These are phyloP conservation scores for Oxytropis ochrocephala DNA, from an alignment of 306 rosid species.

Conservation along the genomic window DNA sequence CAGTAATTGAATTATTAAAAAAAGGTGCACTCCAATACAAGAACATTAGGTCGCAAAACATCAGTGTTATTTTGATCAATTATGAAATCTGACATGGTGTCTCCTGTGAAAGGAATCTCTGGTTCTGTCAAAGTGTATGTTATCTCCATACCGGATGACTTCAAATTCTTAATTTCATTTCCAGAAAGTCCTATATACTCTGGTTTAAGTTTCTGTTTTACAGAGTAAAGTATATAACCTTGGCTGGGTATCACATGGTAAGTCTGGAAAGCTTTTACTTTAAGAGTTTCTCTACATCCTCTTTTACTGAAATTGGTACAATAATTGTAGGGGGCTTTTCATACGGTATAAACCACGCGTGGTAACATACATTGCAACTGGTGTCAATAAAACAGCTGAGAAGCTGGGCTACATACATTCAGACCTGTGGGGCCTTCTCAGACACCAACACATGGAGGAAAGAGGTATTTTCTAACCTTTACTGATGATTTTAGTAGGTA, in stretches of 20 bases:
- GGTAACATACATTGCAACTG: slow-evolving; percentile 90
- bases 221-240: slow-evolving; percentile 76
- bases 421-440: no score
- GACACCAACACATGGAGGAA: no score
- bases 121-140: slow-evolving; percentile 70
- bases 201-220: slow-evolving; percentile 72
- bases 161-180: slow-evolving; percentile 62
- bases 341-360: slow-evolving; percentile 78
- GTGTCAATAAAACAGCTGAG: no score
- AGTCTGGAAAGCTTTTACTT: slow-evolving; percentile 80
- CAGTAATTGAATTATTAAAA: slow-evolving; percentile 52
- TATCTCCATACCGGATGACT: slow-evolving; percentile 77
- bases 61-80: slow-evolving; percentile 38
- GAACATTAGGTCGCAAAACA: slow-evolving; percentile 68
- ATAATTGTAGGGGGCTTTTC: slow-evolving; percentile 85
- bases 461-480: no score
- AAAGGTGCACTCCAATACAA: slow-evolving; percentile 90
- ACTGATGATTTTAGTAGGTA: no score
- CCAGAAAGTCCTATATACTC: slow-evolving; percentile 58
- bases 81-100: slow-evolving; percentile 40
- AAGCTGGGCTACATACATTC: no score
- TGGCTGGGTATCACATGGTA: slow-evolving; percentile 86
- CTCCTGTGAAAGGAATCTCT: slow-evolving; percentile 91
- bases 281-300: slow-evolving; percentile 71
- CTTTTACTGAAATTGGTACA: slow-evolving; percentile 67